Conservation (phyloP, 345 rosid genomes). For the Schrenkiella parvula region DNA sequence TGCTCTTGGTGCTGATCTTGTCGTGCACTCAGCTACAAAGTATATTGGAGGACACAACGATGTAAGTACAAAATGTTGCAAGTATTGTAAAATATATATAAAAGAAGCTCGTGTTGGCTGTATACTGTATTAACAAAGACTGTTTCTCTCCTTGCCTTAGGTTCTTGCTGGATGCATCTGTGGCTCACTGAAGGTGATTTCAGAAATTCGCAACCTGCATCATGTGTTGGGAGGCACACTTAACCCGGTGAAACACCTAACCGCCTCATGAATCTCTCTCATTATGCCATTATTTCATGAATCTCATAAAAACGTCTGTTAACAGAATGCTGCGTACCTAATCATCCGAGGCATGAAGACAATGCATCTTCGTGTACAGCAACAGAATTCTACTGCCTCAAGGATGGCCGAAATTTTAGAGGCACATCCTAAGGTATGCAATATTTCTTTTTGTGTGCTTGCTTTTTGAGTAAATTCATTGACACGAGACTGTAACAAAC, state of each 20-base stretch:
- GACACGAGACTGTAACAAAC: neutral
- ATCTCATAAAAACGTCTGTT: slow-evolving; percentile 1
- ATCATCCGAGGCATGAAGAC: slow-evolving; percentile 99
- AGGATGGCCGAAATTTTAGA: slow-evolving; percentile 99
- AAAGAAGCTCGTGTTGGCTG: neutral
- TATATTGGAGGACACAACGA: slow-evolving; percentile 96
- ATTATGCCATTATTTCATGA: neutral
- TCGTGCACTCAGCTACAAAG: slow-evolving; percentile 88
- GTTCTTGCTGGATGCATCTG: slow-evolving; percentile 95
- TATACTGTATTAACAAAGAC: neutral
- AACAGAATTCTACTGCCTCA: slow-evolving; percentile 85
- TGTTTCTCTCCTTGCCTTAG: slow-evolving; percentile 35
- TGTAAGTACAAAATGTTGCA: slow-evolving; percentile 41
- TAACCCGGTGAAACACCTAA: slow-evolving; percentile 59
- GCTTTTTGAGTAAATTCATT: neutral
- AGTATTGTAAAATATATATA: neutral
- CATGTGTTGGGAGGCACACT: slow-evolving; percentile 90
- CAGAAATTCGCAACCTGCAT: slow-evolving; percentile 83
- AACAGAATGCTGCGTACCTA: slow-evolving; percentile 89
- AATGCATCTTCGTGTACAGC: slow-evolving; percentile 97
- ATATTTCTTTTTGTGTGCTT: neutral
- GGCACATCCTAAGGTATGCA: slow-evolving; percentile 95
- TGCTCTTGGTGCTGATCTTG: slow-evolving; percentile 94
- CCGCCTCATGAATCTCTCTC: neutral
- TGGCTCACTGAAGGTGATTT: slow-evolving; percentile 65